A percentile compares a stretch with the other conserved stretches of the same genome.
These are phyloP conservation scores for Candida peoriensis DNA, from an alignment of 805 yeast genomes.

Conservation along the genomic window DNA sequence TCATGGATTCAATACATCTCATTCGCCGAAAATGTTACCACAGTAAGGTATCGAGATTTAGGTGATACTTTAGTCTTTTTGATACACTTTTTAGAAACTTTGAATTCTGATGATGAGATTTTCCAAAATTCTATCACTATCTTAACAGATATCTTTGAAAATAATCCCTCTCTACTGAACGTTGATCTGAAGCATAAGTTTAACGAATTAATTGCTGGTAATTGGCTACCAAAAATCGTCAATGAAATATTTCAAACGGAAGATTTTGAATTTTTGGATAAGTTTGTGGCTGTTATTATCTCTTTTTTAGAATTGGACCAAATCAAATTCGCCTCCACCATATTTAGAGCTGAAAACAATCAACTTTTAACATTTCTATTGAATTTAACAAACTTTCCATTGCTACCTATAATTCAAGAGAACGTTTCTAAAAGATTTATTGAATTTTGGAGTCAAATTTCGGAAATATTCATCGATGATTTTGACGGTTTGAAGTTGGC, in stretches of 20 bases:
- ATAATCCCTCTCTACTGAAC: slow-evolving; percentile 21
- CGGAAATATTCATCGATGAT: slow-evolving; percentile 52
- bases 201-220: slow-evolving; percentile 32
- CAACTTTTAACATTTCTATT: slow-evolving; percentile 44
- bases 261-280: slow-evolving; percentile 34
- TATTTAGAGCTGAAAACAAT: slow-evolving; percentile 32
- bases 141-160: slow-evolving; percentile 24
- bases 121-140: slow-evolving; percentile 11
- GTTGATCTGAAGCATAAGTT: slow-evolving; percentile 15
- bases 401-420: slow-evolving; percentile 57
- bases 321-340: slow-evolving; percentile 33
- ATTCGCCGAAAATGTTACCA: slow-evolving; percentile 26
- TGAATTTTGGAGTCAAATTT: slow-evolving; percentile 65
- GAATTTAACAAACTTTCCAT: slow-evolving; percentile 50
- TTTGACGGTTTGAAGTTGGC: slow-evolving; percentile 30
- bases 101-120: slow-evolving; percentile 8
- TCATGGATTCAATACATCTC: slow-evolving; percentile 35
- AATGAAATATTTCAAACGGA: slow-evolving; percentile 26
- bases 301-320: slow-evolving; percentile 44
- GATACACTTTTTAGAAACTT: slow-evolving; percentile 9
- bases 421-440: slow-evolving; percentile 47
- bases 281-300: slow-evolving; percentile 41
- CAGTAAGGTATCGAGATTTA: slow-evolving; percentile 18
- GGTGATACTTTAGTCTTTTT: slow-evolving; percentile 16
- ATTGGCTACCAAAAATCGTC: slow-evolving; percentile 42